phyloP scores from a whole-genome alignment of 2,329 filamentous ascomycete genomes.

The Coniochaeta pulveracea region DNA sequence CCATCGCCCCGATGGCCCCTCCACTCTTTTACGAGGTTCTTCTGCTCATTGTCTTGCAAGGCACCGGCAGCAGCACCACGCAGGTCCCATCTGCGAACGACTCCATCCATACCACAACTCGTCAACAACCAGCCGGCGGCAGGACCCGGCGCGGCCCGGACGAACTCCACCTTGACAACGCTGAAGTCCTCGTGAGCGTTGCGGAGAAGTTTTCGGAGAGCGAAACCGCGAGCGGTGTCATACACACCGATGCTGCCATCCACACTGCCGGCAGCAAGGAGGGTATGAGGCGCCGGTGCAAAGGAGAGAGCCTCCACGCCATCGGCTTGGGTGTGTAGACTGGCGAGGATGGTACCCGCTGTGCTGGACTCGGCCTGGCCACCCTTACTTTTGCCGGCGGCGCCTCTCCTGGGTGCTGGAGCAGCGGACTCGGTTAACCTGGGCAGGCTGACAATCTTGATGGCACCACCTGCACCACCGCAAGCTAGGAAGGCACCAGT shows the following conservation, averaged over 20 bases:
- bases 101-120: conserved; percentile 84
- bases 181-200: conserved; percentile 80
- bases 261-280: conserved; percentile 56
- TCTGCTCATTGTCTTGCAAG: conserved; percentile 35
- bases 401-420: conserved; percentile 11
- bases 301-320: conserved; percentile 70
- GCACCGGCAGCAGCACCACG: conserved; percentile 28
- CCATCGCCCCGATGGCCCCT: conserved; percentile 77
- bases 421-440: conserved; percentile 30
- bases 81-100: conserved; percentile 78
- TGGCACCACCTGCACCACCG: conserved; percentile 76
- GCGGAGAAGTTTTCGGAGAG: conserved; percentile 69
- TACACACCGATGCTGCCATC: conserved; percentile 76
- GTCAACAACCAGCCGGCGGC: conserved; percentile 61
- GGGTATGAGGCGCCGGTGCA: conserved; percentile 36
- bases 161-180: conserved; percentile 88
- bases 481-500: conserved; percentile 70
- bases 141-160: conserved; percentile 27
- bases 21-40: conserved; percentile 77
- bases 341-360: conserved; percentile 59
- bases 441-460: conserved; percentile 78
- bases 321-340: conserved; percentile 65
- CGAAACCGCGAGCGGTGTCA: conserved; percentile 77
- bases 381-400: conserved; percentile 9
- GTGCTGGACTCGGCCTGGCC: conserved; percentile 25